A percentile compares a stretch with the other conserved stretches of the same genome.
phyloP scores from a whole-genome alignment of 345 rosid species.

The Gossypium rotundifolium region DNA sequence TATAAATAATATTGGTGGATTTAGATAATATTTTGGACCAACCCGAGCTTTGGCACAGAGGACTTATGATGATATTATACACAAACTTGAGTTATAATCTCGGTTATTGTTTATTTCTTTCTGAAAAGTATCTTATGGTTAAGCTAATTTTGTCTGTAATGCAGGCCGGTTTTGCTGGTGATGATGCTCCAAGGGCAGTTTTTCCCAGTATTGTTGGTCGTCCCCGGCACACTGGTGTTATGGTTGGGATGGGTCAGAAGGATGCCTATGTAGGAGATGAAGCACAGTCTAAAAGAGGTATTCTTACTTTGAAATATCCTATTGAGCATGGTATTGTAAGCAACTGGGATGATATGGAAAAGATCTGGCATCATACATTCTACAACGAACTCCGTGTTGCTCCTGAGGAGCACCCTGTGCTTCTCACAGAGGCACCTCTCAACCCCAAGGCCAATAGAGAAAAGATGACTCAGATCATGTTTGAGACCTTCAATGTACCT shows the following conservation, averaged over 20 bases:
- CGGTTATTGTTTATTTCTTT: not conserved
- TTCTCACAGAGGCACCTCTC: slow-evolving; percentile 40
- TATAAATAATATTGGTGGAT: not conserved
- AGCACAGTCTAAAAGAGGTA: slow-evolving; percentile 46
- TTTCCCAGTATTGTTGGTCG: slow-evolving; percentile 43
- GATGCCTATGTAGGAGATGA: slow-evolving; percentile 74
- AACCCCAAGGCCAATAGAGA: slow-evolving; percentile 23
- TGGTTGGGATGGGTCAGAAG: slow-evolving; percentile 46
- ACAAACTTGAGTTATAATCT: not conserved
- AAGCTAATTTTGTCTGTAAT: not conserved
- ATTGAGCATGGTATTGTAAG: slow-evolving; percentile 45
- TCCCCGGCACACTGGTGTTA: slow-evolving; percentile 28
- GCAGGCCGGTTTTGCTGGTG: slow-evolving; percentile 48
- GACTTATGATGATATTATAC: not conserved
- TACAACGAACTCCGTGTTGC: slow-evolving; percentile 55
- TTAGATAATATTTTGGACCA: not conserved
- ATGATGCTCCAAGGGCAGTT: slow-evolving; percentile 46
- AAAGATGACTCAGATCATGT: slow-evolving; percentile 89
- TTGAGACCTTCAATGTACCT: slow-evolving; percentile 85
- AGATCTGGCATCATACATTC: slow-evolving; percentile 96
- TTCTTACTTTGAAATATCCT: slow-evolving; percentile 41
- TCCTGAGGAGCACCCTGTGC: slow-evolving; percentile 45
- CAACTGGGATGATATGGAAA: slow-evolving; percentile 74
- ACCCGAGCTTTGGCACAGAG: not conserved
- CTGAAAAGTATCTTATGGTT: not conserved